Evolutionary conservation across 495 filamentous ascomycete species (phyloP), one percentile per base, ranked within the genome.

Genomic region (Penicillium riverlandense): DNA sequence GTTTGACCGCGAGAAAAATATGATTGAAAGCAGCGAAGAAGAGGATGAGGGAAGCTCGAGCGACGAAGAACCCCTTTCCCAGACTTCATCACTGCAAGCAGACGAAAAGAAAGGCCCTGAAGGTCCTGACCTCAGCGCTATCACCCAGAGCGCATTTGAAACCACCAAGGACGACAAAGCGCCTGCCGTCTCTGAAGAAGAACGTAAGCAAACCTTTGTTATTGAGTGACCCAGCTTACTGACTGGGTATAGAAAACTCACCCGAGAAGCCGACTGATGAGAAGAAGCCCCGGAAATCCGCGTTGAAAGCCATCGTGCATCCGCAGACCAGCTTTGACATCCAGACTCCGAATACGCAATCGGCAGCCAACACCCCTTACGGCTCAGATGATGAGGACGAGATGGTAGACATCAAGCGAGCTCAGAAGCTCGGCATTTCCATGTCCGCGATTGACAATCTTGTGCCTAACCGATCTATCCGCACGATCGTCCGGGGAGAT

Each of bases 321-420:
- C 92, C 89, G 2, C 75, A 75, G 16, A 91, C 85, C 8, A 89
- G 79, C 52, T 95, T 84, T 56, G 91, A 96, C 28, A 61, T 58
- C 16, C 57, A 54, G 16, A 58, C 57, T 7, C 57, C 57, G 30
- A 37, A 43, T 39, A 72, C 78, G 6, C 66, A 75, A 12, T 89
- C 87, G 1, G 82, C 78, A 3, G 65, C 75, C 4, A 82, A 82
- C 22, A 95, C 88, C 1, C 88, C 91, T 1, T 75, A 88, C 33
- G 84, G 84, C 43, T 92, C 90, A 7, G 92, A 96, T 41, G 80
- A 86, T 12, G 90, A 98, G 61, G 83, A 78, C 2, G 90, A 95
- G 45, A 63, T 90, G 7, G 79, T 74, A 10, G 91, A 95, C 50
- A 86, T 97, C 43, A 83, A 82, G 49, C 77, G 84, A 22, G 92